These are phyloP conservation scores for Hypoxylon sp. DNA, from an alignment of 2,329 filamentous ascomycete species.

Conservation along the genomic window DNA sequence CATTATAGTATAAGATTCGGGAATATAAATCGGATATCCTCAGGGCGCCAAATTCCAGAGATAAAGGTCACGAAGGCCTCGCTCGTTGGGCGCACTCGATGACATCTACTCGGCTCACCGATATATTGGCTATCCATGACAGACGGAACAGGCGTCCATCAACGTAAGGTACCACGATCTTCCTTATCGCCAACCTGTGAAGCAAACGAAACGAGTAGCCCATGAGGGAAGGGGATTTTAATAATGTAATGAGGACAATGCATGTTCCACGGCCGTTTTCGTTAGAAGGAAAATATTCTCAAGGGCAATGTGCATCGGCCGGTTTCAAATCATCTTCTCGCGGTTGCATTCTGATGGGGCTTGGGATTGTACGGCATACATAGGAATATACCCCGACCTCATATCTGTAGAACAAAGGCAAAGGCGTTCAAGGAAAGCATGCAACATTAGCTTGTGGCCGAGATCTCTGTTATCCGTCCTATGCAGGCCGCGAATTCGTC, in stretches of 20 bases:
- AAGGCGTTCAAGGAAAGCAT: conserved; percentile 36
- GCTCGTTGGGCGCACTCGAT: conserved; percentile 9
- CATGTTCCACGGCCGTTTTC: conserved; percentile 13
- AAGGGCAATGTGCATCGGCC: conserved; percentile 29
- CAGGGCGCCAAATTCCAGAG: conserved; percentile 9
- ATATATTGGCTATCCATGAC: conserved; percentile 5
- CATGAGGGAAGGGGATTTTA: conserved; percentile 10
- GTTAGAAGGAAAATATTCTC: conserved; percentile 20
- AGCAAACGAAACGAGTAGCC: conserved; percentile 26
- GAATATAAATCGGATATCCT: conserved; percentile 13
- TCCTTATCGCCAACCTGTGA: conserved; percentile 21
- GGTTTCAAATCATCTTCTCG: conserved; percentile 33
- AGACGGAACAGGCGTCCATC: conserved; percentile 14
- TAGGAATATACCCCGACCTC: conserved; percentile 42
- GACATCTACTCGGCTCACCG: conserved; percentile 32
- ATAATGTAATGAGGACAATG: conserved; percentile 25
- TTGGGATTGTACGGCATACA: conserved; percentile 36
- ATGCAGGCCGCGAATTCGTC: conserved; percentile 17
- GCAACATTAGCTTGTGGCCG: conserved; percentile 18
- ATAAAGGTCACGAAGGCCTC: conserved; percentile 16
- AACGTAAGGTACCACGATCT: conserved; percentile 6
- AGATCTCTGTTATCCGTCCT: conserved; percentile 7
- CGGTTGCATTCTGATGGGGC: conserved; percentile 24
- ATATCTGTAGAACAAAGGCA: conserved; percentile 37
- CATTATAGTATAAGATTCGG: conserved; percentile 26